Evolutionary conservation across 2,329 filamentous ascomycete species (phyloP), one percentile per base, ranked within the genome.

Genomic region (Penicillium corylophilum): DNA sequence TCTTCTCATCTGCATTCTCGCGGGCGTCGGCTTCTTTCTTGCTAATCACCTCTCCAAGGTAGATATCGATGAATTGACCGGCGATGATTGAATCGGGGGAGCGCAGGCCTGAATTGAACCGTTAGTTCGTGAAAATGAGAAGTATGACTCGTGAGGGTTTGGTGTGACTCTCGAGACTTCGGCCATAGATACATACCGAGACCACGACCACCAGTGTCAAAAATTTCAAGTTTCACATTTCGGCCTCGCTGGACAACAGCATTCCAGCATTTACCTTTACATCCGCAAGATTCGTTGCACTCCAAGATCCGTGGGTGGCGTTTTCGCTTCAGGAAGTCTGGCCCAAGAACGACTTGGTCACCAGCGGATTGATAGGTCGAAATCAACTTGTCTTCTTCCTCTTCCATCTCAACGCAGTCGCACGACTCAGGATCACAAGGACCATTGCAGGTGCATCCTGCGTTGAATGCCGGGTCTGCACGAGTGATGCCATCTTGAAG

Each of bases 31-130:
- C 67, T 18, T 66, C 64, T 6, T 64, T 44, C 22, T 66, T 63
- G 0, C 70, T 73, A 5, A 78, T 68, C 0, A 77, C 69, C 49
- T 78, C 75, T 2, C 75, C 75, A 0, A 75, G 67, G 49, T 78
- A 78, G 8, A 63, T 62, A 45, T 77, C 74, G 44, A 78, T 75
- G 42, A 75, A 77, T 54, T 77, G 74, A 0, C 75, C 75, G 1
- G 65, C 62, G 26, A 65, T 56, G 40, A 78, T 73, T 2, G 53
- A 45, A 18, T 72, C 63, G 0, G 59, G 64, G 1, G 72, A 76
- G 3, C 74, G 71, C 7, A 77, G 65, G 5, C 75, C 74, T 74
- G 36, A 31, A 23, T 13, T 1, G 16, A 22, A 35, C 24, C 20
- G 22, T 59, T 48, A 62, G 50, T 39, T 53, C 15, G 10, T 20